Evolutionary conservation across 805 yeast species (phyloP), one percentile per base, ranked within the genome.

Genomic region (Wickerhamomyces bisporus): DNA sequence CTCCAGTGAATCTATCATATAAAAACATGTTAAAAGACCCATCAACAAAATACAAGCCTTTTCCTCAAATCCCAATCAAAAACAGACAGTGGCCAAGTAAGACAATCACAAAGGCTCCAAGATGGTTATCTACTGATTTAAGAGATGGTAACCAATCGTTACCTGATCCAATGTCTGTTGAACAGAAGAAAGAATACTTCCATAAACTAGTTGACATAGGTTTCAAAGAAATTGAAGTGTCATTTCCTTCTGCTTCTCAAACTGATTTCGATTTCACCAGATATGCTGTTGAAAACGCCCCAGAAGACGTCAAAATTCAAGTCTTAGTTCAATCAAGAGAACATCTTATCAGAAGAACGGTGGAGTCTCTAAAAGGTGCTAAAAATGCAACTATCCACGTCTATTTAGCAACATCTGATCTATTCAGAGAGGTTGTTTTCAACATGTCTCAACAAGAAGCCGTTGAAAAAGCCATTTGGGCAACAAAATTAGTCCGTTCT

Each of bases 71-170:
- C 27, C 56, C 70, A 15, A 64, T 82, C 39, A 73, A 77, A 20
- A 72, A 80, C 56, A 70, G 91, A 60, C 70, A 74, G 31, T 82
- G 91, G 91, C 91, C 91, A 16, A 63, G 71, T 49, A 77, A 77
- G 33, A 60, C 70, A 32, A 77, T 82, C 50, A 71, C 74, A 34
- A 79, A 78, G 57, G 82, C 88, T 5, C 91, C 91, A 44, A 70
- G 88, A 56, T 82, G 91, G 91, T 68, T 82, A 38, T 76, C 86
- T 8, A 82, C 91, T 1, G 91, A 82, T 60, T 68, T 82, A 46
- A 73, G 91, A 66, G 91, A 82, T 55, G 91, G 91, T 45, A 82
- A 82, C 62, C 91, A 82, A 58, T 77, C 88, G 15, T 67, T 82
- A 41, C 91, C 91, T 20, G 91, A 82, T 62, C 91, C 91, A 21